A percentile compares a stretch with the other conserved stretches of the same genome.
These are phyloP conservation scores for Irpex lacteus DNA, from an alignment of 1,284 basidiomycete genomes.

Conservation along the genomic window DNA sequence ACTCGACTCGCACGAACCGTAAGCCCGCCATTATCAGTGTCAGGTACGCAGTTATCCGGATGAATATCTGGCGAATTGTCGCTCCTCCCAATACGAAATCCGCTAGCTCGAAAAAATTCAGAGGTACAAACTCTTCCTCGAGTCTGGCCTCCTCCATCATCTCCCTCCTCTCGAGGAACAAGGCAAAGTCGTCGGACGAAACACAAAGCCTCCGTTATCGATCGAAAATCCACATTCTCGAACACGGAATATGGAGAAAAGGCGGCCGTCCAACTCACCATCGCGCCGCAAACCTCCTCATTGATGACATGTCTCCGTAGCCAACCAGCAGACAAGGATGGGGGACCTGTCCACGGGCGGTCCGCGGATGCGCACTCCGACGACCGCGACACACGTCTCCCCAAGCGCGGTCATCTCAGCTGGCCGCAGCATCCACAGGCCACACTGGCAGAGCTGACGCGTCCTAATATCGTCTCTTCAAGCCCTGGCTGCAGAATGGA, in stretches of 20 bases:
- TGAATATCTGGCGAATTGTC: neutral
- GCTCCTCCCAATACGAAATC: neutral
- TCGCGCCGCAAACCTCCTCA: neutral
- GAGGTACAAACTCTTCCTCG: neutral
- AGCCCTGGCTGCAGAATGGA: neutral
- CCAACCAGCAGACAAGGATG: neutral
- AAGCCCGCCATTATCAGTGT: neutral
- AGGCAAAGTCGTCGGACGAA: neutral
- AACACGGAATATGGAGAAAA: neutral
- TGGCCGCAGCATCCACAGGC: constrained; percentile 9
- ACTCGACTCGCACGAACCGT: neutral
- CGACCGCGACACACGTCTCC: neutral
- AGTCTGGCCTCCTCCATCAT: neutral
- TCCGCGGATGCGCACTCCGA: neutral
- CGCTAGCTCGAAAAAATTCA: neutral
- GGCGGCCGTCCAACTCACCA: neutral
- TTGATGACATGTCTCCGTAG: neutral
- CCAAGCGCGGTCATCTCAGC: neutral
- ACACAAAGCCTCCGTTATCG: neutral
- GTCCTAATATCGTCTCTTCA: neutral
- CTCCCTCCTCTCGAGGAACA: neutral
- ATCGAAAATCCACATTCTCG: neutral
- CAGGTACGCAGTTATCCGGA: neutral
- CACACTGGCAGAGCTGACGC: constrained; percentile 5
- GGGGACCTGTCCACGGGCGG: neutral